A percentile compares a stretch with the other conserved stretches of the same genome.
Evolutionary conservation across 2,329 filamentous ascomycete genomes (phyloP).

Genomic region (Lachnellula arida): DNA sequence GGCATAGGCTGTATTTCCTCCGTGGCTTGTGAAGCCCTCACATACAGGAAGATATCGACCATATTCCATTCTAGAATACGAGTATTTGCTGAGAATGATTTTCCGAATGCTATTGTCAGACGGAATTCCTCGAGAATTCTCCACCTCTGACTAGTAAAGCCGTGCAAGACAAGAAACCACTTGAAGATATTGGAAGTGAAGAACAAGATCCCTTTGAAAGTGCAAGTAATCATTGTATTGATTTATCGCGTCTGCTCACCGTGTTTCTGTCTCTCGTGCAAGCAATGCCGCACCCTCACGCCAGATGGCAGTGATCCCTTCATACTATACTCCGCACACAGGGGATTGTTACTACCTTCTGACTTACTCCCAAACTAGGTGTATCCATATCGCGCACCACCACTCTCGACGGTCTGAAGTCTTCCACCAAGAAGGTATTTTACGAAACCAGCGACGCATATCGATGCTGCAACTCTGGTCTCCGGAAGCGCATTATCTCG

Average conservation of each 20-base stretch:
- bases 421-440: slow-evolving; percentile 45
- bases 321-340: slow-evolving; percentile 39
- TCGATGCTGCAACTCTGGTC: slow-evolving; percentile 54
- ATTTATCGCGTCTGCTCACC: background rate
- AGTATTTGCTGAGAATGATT: no score
- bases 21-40: no score
- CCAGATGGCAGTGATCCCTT: slow-evolving; percentile 49
- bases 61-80: no score
- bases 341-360: slow-evolving; percentile 54
- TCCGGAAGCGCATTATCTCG: slow-evolving; percentile 49
- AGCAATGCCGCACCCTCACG: slow-evolving; percentile 35
- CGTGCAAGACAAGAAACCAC: no score
- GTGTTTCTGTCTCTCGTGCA: background rate
- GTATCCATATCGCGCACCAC: slow-evolving; percentile 46
- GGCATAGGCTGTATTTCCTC: no score
- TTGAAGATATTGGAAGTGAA: no score
- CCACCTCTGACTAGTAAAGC: no score
- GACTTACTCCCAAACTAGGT: background rate
- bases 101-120: no score
- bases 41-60: no score
- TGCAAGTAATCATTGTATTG: no score
- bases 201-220: no score
- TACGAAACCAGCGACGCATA: slow-evolving; percentile 44
- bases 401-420: slow-evolving; percentile 52
- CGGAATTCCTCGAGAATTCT: no score